Conservation (phyloP, 345 rosid species). For the Aquilaria yunnanensis region DNA sequence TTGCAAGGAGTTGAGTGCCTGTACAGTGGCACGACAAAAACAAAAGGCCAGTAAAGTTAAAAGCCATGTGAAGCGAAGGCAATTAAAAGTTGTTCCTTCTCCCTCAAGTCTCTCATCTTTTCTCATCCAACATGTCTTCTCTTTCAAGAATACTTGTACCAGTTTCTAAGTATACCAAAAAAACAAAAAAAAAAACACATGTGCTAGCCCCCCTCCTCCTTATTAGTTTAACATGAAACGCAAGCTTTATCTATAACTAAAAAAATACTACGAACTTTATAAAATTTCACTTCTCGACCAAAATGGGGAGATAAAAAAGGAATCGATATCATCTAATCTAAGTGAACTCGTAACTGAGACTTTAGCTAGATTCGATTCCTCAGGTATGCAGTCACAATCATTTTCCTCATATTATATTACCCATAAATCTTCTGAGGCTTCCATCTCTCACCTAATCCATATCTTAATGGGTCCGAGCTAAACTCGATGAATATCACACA, state of each 20-base stretch:
- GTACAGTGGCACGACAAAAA: too few relatives aligned
- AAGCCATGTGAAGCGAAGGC: too few relatives aligned
- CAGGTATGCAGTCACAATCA: conserved; percentile 55
- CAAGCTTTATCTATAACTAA: too few relatives aligned
- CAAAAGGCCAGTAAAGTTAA: neutral
- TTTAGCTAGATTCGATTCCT: conserved; percentile 16
- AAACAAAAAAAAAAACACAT: too few relatives aligned
- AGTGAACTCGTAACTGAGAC: too few relatives aligned
- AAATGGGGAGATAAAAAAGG: conserved; percentile 6
- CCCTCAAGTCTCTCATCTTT: too few relatives aligned
- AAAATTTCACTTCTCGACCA: conserved; percentile 4
- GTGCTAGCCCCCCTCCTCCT: too few relatives aligned
- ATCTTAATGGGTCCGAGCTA: conserved; percentile 39
- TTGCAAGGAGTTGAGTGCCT: neutral
- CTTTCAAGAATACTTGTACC: too few relatives aligned
- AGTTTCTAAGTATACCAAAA: too few relatives aligned
- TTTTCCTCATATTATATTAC: conserved; percentile 20
- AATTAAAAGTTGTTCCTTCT: too few relatives aligned
- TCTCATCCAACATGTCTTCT: too few relatives aligned
- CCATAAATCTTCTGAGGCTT: conserved; percentile 32
- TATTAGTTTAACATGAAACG: too few relatives aligned
- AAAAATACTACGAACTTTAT: neutral
- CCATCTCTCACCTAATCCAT: conserved; percentile 52
- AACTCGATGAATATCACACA: conserved; percentile 42
- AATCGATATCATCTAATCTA: neutral